Evolutionary conservation across 352 stramenopile genomes (phyloP).

Genomic region (Elongisporangium prolatum): DNA sequence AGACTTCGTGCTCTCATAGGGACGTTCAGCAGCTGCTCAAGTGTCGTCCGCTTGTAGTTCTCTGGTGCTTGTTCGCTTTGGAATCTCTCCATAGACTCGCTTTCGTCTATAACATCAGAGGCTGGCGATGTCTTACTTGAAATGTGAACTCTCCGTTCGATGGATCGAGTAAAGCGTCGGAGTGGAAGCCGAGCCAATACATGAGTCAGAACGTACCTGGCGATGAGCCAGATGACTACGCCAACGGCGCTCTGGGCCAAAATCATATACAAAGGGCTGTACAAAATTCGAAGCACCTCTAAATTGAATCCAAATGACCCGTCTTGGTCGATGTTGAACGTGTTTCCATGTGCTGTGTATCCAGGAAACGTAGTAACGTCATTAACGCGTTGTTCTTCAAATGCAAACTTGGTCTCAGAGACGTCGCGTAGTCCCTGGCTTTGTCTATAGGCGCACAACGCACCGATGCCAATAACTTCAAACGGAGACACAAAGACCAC

Average conservation of each 20-base stretch:
- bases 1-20: conserved; percentile 39
- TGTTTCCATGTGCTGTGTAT: conserved; percentile 16
- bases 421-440: conserved; percentile 11
- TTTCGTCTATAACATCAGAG: neutral
- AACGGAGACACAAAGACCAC: conserved; percentile 16
- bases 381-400: conserved; percentile 23
- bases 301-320: conserved; percentile 7
- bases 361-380: conserved; percentile 14
- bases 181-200: neutral
- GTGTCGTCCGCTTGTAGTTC: conserved; percentile 32
- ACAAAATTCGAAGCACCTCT: conserved; percentile 14
- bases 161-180: neutral
- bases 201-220: neutral
- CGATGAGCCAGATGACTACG: conserved; percentile 4
- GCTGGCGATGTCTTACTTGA: neutral
- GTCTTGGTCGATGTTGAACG: conserved; percentile 20
- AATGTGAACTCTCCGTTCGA: neutral
- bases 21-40: conserved; percentile 44
- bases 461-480: conserved; percentile 18
- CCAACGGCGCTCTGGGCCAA: conserved; percentile 6
- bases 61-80: neutral
- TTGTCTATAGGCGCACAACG: conserved; percentile 7
- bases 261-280: conserved; percentile 12
- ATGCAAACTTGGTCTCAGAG: conserved; percentile 14
- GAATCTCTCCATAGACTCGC: neutral